Evolutionary conservation across 2,329 filamentous ascomycete species (phyloP).

Genomic region (Aspergillus sp.): DNA sequence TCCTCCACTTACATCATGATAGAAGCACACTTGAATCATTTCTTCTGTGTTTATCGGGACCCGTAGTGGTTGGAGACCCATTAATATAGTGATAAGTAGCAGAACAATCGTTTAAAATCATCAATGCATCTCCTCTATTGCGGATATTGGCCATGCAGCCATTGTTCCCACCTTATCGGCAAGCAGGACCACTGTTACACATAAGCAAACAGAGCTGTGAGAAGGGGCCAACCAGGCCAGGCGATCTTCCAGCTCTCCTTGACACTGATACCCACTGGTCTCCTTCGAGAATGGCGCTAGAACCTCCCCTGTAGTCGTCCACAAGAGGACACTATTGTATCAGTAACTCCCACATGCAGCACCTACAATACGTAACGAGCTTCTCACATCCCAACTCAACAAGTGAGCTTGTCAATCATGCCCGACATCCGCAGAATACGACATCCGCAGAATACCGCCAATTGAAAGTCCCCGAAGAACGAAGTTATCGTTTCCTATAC

Average conservation of each 20-base stretch:
- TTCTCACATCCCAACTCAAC: too few species aligned
- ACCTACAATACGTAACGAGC: too few species aligned
- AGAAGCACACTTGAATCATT: neutral
- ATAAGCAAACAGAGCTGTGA: neutral
- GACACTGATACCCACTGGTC: neutral
- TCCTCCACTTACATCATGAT: neutral
- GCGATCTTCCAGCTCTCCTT: neutral
- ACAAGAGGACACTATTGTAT: neutral
- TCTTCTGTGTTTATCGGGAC: neutral
- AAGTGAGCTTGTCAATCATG: too few species aligned
- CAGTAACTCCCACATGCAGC: too few species aligned
- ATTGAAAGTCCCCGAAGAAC: too few species aligned
- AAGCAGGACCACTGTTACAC: neutral
- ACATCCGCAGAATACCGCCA: too few species aligned
- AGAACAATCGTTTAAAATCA: too few species aligned
- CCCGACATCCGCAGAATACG: too few species aligned
- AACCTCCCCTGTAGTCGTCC: neutral
- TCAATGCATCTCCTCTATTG: too few species aligned
- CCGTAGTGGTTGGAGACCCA: too few species aligned
- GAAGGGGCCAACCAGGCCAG: neutral
- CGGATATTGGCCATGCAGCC: neutral
- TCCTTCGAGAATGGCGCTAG: slow-evolving; percentile 2
- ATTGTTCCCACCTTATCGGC: neutral
- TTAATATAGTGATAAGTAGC: too few species aligned
- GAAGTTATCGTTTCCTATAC: too few species aligned